Percentiles rank a stretch among this genome's conserved stretches.
Conservation (phyloP, 768 basidiomycete species). For the Serendipita indica region DNA sequence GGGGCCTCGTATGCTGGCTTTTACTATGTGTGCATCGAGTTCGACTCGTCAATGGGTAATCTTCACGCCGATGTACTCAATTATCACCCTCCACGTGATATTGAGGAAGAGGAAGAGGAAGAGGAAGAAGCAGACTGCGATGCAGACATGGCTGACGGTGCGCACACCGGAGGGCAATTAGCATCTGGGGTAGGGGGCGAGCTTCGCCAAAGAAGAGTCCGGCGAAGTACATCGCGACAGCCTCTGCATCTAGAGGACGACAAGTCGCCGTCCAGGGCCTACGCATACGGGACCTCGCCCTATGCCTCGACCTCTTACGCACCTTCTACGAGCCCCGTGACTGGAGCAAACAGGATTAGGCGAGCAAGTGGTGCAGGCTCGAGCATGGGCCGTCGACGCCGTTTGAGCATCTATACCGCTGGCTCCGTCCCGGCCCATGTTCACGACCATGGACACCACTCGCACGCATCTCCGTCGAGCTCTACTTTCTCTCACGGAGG, state of each 20-base stretch:
- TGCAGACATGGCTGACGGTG: background rate
- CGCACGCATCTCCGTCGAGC: background rate
- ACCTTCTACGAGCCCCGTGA: background rate
- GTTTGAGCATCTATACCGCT: background rate
- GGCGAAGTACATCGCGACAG: conserved; percentile 27
- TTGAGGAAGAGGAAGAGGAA: conserved; percentile 26
- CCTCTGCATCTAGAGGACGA: background rate
- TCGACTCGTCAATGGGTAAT: conserved; percentile 41
- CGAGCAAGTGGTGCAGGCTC: background rate
- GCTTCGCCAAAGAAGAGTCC: conserved; percentile 22
- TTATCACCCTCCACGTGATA: conserved; percentile 24
- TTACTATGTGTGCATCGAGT: conserved; percentile 91
- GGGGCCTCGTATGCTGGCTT: conserved; percentile 94
- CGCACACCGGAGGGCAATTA: background rate
- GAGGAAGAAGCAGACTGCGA: conserved; percentile 30
- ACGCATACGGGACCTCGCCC: background rate
- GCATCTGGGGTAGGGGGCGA: no score
- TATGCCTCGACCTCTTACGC: background rate
- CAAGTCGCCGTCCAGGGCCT: background rate
- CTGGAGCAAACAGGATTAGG: background rate
- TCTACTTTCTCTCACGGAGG: no score
- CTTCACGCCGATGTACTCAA: conserved; percentile 21
- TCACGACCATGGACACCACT: background rate
- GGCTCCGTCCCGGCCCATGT: background rate
- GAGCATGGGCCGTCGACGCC: background rate